Base-by-base conservation (phyloP, 805 yeast species). In the Lipomyces spencermartinsiae region DNA sequence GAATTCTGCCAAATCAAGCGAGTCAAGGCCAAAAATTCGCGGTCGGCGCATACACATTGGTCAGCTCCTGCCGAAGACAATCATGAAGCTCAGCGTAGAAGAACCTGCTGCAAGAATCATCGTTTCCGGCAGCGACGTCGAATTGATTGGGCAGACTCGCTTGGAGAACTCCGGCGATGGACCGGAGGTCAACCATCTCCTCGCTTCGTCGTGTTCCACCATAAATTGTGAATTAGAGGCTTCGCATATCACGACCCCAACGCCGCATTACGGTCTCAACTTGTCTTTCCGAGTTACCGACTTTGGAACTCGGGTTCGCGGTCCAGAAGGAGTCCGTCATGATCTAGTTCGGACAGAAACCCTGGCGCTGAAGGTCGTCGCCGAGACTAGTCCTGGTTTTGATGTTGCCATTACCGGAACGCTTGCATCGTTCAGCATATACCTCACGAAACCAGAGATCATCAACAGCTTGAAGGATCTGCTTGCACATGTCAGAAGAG, bases 81-180 rank as follows among this genome's bases (percentile, higher is more conserved):
- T 69, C 22, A 67, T 77, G 61, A 76, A 75, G 62, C 63, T 77
- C 25, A 75, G 73, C 6, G 71, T 77, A 31, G 79, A 77, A 57
- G 79, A 77, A 65, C 79, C 79, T 3, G 78, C 78, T 12, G 76
- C 78, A 0, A 66, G 79, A 58, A 63, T 77, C 14, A 67, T 76
- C 4, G 73, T 77, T n/a, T 51, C 60, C 33, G 71, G 72, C 25
- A 49, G 43, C 10, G 70, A 62, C 14, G 37, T 16, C 16, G 53
- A 54, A 35, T 35, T 53, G 25, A 33, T 16, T 3, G 25, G 62
- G n/a, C 33, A 29, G 49, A 14, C 19, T 19, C 19, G 16, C 4
- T 31, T 6, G 31, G 55, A 14, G 16, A 14, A 66, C 34, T n/a
- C 3, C 22, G 16, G 22, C n/a, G 57, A 67, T 22, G 62, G 56